Evolutionary conservation across 2,329 filamentous ascomycete species (phyloP).

Genomic region (Cryphonectria parasitica): DNA sequence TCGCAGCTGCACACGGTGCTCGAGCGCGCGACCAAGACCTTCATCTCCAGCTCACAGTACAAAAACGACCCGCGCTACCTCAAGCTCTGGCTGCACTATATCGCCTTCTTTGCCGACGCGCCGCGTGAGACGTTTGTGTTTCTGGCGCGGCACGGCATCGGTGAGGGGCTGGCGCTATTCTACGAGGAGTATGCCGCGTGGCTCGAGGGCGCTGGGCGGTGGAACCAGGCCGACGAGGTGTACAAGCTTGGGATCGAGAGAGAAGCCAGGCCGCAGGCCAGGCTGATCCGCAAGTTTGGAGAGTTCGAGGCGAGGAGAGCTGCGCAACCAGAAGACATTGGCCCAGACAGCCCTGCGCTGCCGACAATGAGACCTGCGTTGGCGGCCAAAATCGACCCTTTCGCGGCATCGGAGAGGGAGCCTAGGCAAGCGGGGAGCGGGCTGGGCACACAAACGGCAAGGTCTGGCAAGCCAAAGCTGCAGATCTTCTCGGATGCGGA

Average conservation of each 20-base stretch:
- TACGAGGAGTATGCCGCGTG: constrained; percentile 97
- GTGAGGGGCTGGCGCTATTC: constrained; percentile 84
- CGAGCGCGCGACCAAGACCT: constrained; percentile 89
- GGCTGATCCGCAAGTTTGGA: constrained; percentile 84
- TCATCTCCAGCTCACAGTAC: constrained; percentile 84
- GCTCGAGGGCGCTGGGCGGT: constrained; percentile 82
- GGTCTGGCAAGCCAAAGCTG: constrained; percentile 78
- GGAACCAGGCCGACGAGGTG: constrained; percentile 91
- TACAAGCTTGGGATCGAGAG: constrained; percentile 88
- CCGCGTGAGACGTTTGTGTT: constrained; percentile 93
- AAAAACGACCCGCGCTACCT: constrained; percentile 94
- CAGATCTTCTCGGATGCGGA: constrained; percentile 86
- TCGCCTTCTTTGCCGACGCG: constrained; percentile 89
- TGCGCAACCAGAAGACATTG: constrained; percentile 57
- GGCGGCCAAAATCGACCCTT: constrained; percentile 84
- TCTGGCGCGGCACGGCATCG: constrained; percentile 84
- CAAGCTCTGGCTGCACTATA: constrained; percentile 92
- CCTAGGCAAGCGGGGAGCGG: constrained; percentile 53
- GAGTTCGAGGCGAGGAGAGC: constrained; percentile 82
- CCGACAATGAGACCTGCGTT: constrained; percentile 82
- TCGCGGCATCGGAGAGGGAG: constrained; percentile 60
- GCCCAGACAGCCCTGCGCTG: constrained; percentile 84
- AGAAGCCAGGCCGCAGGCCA: constrained; percentile 80
- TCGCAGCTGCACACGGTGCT: constrained; percentile 89
- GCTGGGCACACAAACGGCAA: constrained; percentile 56